Evolutionary conservation across 2,329 filamentous ascomycete species (phyloP), one percentile per base, ranked within the genome.

Genomic region (Dactylellina drechsleri): DNA sequence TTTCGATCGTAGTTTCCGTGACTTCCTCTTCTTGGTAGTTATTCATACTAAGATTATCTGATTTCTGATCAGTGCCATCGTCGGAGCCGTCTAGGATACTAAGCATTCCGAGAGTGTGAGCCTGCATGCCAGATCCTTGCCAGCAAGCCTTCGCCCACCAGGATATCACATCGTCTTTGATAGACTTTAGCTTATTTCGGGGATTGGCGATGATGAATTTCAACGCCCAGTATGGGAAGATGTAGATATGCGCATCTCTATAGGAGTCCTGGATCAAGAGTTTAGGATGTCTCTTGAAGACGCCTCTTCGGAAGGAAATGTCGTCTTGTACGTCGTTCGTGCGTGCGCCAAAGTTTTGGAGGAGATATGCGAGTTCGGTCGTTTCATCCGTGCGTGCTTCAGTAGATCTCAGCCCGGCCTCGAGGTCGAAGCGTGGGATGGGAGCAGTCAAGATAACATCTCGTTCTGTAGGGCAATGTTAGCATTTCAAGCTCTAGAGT

Each of bases 91-190:
- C 84, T 58, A 95, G 85, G 2, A 94, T 86, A 52, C 90, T 85
- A 58, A 87, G 84, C 61, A 97, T 83, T 0, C 89, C 87, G 6
- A 98, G 85, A 82, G 96, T 97, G 60, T 91, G 88, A 0, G 87
- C 88, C 2, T 97, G 84, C 0, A 64, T 13, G 4, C 92, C 91
- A 10, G 68, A 72, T 2, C 87, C 85, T 82, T 98, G 93, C 95
- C 95, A 99, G 65, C 89, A 89, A 0, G 94, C 89, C 81, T 98
- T 98, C 40, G 93, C 92, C 93, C 93, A 97, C 91, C 92, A 97
- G 5, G 93, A 93, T 15, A 98, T 85, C 4, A 97, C 88, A 80
- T 98, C 94, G 81, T 98, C 94, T 36, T 91, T 91, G 56, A 99
- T 89, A 66, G 90, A 96, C 79, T 97, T 92, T 77, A 99, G 88